Evolutionary conservation across 345 rosid species (phyloP).

Genomic region (Draba incana): DNA sequence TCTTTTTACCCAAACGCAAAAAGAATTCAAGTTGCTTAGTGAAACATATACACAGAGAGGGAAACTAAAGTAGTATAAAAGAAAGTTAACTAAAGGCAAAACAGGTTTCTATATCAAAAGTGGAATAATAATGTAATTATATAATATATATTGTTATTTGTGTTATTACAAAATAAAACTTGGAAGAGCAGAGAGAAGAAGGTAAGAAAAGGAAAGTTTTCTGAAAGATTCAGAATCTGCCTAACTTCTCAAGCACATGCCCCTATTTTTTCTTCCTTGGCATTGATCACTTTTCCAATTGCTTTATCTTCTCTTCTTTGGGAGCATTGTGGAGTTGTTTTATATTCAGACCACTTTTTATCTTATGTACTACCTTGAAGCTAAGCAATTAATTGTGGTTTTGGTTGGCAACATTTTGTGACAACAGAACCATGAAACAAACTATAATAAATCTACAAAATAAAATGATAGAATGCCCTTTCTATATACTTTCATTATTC

Average conservation of each 20-base stretch:
- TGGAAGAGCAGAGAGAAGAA: background rate
- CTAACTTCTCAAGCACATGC: slow-evolving; percentile 41
- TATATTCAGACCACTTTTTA: slow-evolving; percentile 19
- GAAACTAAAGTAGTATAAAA: slow-evolving; percentile 20
- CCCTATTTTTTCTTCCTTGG: slow-evolving; percentile 26
- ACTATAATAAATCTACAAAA: background rate
- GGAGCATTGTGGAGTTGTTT: slow-evolving; percentile 41
- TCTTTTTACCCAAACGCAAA: slow-evolving; percentile 43
- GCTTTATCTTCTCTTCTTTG: slow-evolving; percentile 31
- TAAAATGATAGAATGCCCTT: background rate
- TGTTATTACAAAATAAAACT: slow-evolving; percentile 8
- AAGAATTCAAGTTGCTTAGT: slow-evolving; percentile 43
- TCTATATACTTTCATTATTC: background rate
- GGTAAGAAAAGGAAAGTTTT: slow-evolving; percentile 10
- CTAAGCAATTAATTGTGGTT: background rate
- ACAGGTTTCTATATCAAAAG: slow-evolving; percentile 30
- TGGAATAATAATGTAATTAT: slow-evolving; percentile 24
- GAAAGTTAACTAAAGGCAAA: slow-evolving; percentile 23
- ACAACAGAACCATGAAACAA: slow-evolving; percentile 1
- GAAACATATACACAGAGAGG: slow-evolving; percentile 32
- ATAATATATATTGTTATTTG: background rate
- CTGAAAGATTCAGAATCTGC: slow-evolving; percentile 41
- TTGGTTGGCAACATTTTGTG: background rate
- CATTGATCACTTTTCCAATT: slow-evolving; percentile 17
- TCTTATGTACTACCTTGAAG: slow-evolving; percentile 23